These are phyloP conservation scores for Turritis glabra DNA, from an alignment of 345 rosid species.

Conservation along the genomic window DNA sequence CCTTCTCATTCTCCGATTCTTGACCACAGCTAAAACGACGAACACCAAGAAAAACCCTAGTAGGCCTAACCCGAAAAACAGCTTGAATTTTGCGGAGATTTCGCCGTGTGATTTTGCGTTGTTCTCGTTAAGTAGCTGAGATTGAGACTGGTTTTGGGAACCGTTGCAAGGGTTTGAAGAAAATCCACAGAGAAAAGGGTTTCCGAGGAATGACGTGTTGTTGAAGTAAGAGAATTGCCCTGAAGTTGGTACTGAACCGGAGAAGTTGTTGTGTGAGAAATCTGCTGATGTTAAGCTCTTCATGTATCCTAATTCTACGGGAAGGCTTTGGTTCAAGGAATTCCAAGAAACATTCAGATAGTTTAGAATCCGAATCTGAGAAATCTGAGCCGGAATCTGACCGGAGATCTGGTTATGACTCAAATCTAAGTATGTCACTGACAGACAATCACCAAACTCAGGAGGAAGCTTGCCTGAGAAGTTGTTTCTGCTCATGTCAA, in stretches of 20 bases:
- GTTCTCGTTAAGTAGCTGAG: slow-evolving; percentile 34
- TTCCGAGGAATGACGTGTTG: slow-evolving; percentile 77
- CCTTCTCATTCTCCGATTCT: slow-evolving; percentile 48
- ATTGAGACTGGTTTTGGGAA: slow-evolving; percentile 39
- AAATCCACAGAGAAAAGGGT: slow-evolving; percentile 87
- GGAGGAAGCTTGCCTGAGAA: slow-evolving; percentile 73
- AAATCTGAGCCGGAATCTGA: slow-evolving; percentile 56
- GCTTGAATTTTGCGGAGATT: slow-evolving; percentile 61
- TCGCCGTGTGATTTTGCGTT: slow-evolving; percentile 31
- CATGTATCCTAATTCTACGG: slow-evolving; percentile 64
- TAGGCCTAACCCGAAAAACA: slow-evolving; percentile 73
- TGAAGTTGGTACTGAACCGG: slow-evolving; percentile 72
- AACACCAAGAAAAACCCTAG: slow-evolving; percentile 70
- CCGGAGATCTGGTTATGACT: slow-evolving; percentile 71
- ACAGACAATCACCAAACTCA: slow-evolving; percentile 59
- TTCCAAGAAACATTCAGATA: slow-evolving; percentile 89
- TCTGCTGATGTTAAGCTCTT: slow-evolving; percentile 81
- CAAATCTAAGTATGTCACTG: slow-evolving; percentile 56
- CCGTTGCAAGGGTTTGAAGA: slow-evolving; percentile 61
- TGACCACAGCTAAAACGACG: slow-evolving; percentile 61
- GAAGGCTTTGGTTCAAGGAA: slow-evolving; percentile 59
- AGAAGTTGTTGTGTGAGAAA: slow-evolving; percentile 83
- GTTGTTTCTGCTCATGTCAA: slow-evolving; percentile 75
- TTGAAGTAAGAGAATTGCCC: slow-evolving; percentile 82
- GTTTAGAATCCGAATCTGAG: slow-evolving; percentile 61